A percentile compares a stretch with the other conserved stretches of the same genome.
These are phyloP conservation scores for Collybiopsis confluens DNA, from an alignment of 768 basidiomycete genomes.

Conservation along the genomic window DNA sequence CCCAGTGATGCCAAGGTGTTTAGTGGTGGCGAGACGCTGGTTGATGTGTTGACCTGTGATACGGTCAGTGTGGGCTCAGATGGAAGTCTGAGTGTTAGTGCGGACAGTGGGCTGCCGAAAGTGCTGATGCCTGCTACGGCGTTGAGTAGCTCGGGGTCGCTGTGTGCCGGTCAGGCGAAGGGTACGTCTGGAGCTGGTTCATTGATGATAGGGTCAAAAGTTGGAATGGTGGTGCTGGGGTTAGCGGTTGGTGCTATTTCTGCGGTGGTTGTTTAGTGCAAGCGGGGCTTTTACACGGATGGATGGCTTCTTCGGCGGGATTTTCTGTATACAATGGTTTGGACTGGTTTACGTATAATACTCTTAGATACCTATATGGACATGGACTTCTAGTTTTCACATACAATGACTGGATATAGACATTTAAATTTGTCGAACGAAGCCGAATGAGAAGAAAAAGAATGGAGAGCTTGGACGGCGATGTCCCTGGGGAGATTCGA, in stretches of 20 bases:
- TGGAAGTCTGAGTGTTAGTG: conserved; percentile 36
- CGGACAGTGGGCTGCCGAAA: conserved; percentile 43
- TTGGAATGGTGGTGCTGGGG: conserved; percentile 7
- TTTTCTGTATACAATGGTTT: no score
- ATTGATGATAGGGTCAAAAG: background rate
- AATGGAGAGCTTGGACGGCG: no score
- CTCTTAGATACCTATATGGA: no score
- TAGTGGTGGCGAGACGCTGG: conserved; percentile 34
- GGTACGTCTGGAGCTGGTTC: conserved; percentile 1
- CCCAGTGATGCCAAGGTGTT: conserved; percentile 38
- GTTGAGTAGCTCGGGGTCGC: conserved; percentile 12
- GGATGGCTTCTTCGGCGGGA: no score
- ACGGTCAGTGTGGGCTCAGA: conserved; percentile 28
- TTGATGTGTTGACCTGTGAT: conserved; percentile 52
- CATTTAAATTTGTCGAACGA: no score
- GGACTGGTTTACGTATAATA: no score
- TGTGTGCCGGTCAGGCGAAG: conserved; percentile 12
- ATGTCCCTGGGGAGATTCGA: no score
- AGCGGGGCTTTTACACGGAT: no score
- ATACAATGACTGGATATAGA: no score
- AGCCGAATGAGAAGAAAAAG: no score
- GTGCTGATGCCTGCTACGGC: conserved; percentile 18
- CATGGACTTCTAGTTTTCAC: no score
- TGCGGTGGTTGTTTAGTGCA: background rate
- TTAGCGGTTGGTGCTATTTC: background rate